Conservation (phyloP, 192 early-diverging fungal genomes). For the Chytriomyces sp. region DNA sequence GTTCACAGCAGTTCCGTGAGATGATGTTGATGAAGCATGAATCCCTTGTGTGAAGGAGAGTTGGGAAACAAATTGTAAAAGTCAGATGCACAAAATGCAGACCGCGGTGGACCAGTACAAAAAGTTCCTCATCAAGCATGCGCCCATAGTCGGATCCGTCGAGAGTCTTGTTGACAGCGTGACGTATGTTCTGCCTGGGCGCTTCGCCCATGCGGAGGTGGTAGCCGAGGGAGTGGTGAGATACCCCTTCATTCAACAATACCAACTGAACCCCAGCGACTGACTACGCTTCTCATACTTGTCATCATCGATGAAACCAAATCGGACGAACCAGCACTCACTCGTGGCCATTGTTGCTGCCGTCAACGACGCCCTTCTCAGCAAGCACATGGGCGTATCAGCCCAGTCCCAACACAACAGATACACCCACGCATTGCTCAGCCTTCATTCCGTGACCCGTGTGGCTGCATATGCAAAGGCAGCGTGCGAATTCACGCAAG, state of each 20-base stretch:
- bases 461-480: slow-evolving; percentile 67
- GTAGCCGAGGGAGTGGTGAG: slow-evolving; percentile 77
- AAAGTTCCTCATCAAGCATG: slow-evolving; percentile 50
- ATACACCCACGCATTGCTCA: slow-evolving; percentile 73
- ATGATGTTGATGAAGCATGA: too few species aligned
- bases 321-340: slow-evolving; percentile 50
- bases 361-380: slow-evolving; percentile 85
- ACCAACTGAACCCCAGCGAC: neutral
- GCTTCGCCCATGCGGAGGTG: slow-evolving; percentile 91
- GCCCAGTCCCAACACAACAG: slow-evolving; percentile 62
- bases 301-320: neutral
- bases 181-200: slow-evolving; percentile 90
- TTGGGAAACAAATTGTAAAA: neutral
- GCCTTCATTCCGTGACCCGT: slow-evolving; percentile 19
- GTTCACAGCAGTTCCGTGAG: too few species aligned
- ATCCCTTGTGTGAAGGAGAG: too few species aligned
- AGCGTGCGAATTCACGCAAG: slow-evolving; percentile 73
- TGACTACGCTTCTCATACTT: neutral
- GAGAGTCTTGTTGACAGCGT: slow-evolving; percentile 85
- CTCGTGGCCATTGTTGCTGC: slow-evolving; percentile 78
- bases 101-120: slow-evolving; percentile 3
- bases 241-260: neutral
- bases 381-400: neutral
- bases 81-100: neutral
- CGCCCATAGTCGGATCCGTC: slow-evolving; percentile 83